Percentiles rank a stretch among this genome's conserved stretches.
Conservation (phyloP, 2,329 filamentous ascomycete genomes). For the Elsinoe ampelina region DNA sequence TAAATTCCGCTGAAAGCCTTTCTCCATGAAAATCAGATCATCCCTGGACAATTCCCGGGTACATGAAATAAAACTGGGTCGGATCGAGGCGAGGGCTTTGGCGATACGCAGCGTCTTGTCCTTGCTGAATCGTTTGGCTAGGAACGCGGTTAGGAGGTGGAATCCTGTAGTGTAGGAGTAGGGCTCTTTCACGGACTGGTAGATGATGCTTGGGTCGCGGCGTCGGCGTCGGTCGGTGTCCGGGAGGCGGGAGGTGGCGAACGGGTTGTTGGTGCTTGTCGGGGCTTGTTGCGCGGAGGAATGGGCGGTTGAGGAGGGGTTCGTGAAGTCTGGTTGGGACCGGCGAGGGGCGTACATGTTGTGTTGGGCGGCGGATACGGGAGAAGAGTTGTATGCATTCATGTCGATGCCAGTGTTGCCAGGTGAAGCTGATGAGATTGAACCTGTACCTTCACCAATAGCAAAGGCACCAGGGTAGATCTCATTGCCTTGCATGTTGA, state of each 20-base stretch:
- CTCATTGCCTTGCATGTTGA: conserved; percentile 29
- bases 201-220: conserved; percentile 73
- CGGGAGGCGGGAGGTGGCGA: conserved; percentile 23
- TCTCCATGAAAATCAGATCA: conserved; percentile 95
- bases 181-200: conserved; percentile 79
- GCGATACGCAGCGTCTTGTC: conserved; percentile 75
- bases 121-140: conserved; percentile 68
- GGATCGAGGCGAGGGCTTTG: conserved; percentile 77
- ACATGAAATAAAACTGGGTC: conserved; percentile 86
- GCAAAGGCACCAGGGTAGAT: conserved; percentile 48
- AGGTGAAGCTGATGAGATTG: conserved; percentile 50
- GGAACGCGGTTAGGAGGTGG: conserved; percentile 73
- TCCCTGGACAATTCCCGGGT: conserved; percentile 80
- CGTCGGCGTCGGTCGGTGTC: conserved; percentile 39
- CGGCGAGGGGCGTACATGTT: conserved; percentile 11
- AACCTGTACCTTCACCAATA: conserved; percentile 48
- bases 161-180: conserved; percentile 88
- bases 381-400: conserved; percentile 28
- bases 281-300: conserved; percentile 20
- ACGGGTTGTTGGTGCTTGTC: conserved; percentile 24
- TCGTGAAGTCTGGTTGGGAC: conserved; percentile 8
- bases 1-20: conserved; percentile 85
- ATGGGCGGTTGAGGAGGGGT: not conserved
- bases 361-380: conserved; percentile 12
- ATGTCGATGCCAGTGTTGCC: conserved; percentile 45